Evolutionary conservation across 805 yeast genomes (phyloP), one percentile per base, ranked within the genome.

Genomic region (Cyberlindnera mrakii): DNA sequence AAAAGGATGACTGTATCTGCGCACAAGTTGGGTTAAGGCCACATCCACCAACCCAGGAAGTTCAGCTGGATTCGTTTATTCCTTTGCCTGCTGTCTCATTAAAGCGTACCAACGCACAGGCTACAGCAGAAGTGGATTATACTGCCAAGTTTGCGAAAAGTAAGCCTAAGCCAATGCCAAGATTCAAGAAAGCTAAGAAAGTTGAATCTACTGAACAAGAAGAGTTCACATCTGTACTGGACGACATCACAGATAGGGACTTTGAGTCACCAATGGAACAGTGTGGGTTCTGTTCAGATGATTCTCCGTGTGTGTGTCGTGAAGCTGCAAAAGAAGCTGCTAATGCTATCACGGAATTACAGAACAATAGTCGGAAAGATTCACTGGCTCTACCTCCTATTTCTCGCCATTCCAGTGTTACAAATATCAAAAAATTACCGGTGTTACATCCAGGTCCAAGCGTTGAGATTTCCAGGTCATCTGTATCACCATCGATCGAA

Each of bases 241-340:
- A 52, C 17, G 42, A 47, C 15, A 46, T 54, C 15, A 48, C 49
- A 2, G 59, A 54, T 18, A 67, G 70, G 44, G 65, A 71, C 46
- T 77, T 72, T 39, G 63, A 64, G 32, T 74, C 77, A 1, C 75
- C 78, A 6, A 70, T 72, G 46, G 95, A 85, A 51, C 78, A 84
- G 45, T 91, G 98, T 64, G 98, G 98, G 0, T 90, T 91, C 63
- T 91, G 98, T 58, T 78, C 95, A 0, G 96, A 86, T 52, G 93
- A 81, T 52, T 81, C 95, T 0, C 90, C 96, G 2, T 91, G 98
- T 64, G 85, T 91, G 3, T 91, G 97, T 60, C 77, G 91, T 23
- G 96, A 88, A 52, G 85, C 78, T 15, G 77, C 74, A 1, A 64
- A 64, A 16, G 72, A 65, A 40, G 65, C 67, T 30, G 65, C 64